These are phyloP conservation scores for Fusarium napiforme DNA, from an alignment of 2,329 filamentous ascomycete species.

Conservation along the genomic window DNA sequence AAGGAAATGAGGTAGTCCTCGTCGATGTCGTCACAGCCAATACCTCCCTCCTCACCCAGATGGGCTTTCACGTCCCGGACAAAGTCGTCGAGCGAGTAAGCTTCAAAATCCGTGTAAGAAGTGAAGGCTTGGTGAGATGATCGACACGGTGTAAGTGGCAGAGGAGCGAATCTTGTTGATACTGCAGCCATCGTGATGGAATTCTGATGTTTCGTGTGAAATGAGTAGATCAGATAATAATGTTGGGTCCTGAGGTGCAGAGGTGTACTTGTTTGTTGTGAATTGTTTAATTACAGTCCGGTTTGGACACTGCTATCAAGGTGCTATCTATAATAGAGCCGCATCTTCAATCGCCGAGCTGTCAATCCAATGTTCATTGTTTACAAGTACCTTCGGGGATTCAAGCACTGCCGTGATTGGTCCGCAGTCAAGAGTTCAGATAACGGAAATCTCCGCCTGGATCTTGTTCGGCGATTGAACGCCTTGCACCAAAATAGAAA, in stretches of 20 bases:
- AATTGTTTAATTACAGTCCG: neutral
- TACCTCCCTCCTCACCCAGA: neutral
- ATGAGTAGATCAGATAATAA: too few species aligned
- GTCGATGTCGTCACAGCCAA: constrained; percentile 10
- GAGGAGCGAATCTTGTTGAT: neutral
- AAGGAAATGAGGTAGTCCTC: constrained; percentile 10
- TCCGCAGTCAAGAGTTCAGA: rapidly evolving
- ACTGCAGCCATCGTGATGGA: constrained; percentile 2
- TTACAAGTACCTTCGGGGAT: neutral
- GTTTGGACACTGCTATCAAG: neutral
- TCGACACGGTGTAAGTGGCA: neutral
- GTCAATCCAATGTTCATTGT: neutral
- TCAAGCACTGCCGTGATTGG: neutral
- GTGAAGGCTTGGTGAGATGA: neutral
- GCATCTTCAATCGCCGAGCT: neutral
- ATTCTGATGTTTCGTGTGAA: too few species aligned
- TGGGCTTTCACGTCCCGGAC: neutral
- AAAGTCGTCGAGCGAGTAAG: neutral
- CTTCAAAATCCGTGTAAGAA: neutral
- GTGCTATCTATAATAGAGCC: neutral
- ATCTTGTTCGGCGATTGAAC: neutral
- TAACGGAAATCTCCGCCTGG: neutral
- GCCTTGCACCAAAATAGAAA: neutral
- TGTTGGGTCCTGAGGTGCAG: neutral
- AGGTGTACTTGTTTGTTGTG: rapidly evolving